Conservation (phyloP, 805 yeast genomes). For the Priceomyces castillae region DNA sequence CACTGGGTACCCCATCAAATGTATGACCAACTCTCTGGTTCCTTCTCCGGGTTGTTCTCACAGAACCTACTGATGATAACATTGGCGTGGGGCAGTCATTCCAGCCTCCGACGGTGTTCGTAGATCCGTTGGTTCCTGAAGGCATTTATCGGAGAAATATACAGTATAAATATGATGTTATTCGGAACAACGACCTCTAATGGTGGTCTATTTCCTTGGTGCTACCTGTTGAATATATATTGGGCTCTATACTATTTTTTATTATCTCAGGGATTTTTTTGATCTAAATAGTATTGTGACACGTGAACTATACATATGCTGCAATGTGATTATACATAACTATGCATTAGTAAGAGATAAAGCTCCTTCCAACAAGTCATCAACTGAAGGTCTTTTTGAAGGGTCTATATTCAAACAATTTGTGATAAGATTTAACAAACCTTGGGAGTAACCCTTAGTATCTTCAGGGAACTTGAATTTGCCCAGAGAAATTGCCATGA, state of each 20-base stretch:
- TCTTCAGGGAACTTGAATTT: constrained; percentile 55
- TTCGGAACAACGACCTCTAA: background rate
- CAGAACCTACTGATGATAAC: constrained; percentile 9
- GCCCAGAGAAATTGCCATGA: constrained; percentile 70
- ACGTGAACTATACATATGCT: too few relatives aligned
- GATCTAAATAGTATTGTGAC: too few relatives aligned
- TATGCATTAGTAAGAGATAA: constrained; percentile 25
- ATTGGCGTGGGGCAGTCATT: constrained; percentile 54
- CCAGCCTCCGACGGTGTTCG: constrained; percentile 48
- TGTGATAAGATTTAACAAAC: constrained; percentile 53
- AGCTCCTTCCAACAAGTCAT: constrained; percentile 52
- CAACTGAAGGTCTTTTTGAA: constrained; percentile 58
- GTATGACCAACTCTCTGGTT: constrained; percentile 12
- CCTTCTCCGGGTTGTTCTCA: constrained; percentile 10
- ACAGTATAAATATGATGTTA: too few relatives aligned
- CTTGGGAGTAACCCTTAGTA: constrained; percentile 51
- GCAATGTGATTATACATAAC: too few relatives aligned
- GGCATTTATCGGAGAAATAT: too few relatives aligned
- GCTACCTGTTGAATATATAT: too few relatives aligned
- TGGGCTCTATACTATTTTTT: background rate
- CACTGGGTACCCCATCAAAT: background rate
- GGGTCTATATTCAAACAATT: constrained; percentile 66
- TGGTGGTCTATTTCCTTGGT: background rate
- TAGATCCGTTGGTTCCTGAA: background rate
- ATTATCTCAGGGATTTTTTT: background rate